phyloP scores from a whole-genome alignment of 352 stramenopile genomes.

The Phytophthora megakarya region DNA sequence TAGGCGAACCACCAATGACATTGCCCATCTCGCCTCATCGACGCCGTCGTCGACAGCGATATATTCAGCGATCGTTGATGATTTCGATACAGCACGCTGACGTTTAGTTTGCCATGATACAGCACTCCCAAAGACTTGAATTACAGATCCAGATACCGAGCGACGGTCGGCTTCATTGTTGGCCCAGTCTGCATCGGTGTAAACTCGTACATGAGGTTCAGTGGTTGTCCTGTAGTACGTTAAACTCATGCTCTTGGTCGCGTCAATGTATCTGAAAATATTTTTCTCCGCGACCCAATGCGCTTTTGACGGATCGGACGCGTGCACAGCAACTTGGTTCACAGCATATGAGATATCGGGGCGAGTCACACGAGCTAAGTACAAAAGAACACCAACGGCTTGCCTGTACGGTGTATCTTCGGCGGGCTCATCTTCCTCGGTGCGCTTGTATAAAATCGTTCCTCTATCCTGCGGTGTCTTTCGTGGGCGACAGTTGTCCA shows the following conservation, averaged over 20 bases:
- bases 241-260: not conserved
- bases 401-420: slow-evolving; percentile 7
- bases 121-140: slow-evolving; percentile 3
- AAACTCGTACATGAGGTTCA: not conserved
- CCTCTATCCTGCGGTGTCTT: not conserved
- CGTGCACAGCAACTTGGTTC: slow-evolving; percentile 17
- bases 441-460: not conserved
- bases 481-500: not conserved
- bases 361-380: slow-evolving; percentile 6
- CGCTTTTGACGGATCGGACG: not conserved
- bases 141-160: not conserved
- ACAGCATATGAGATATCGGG: slow-evolving; percentile 9
- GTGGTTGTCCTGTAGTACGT: not conserved
- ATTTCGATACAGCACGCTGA: slow-evolving; percentile 14
- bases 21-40: slow-evolving; percentile 5
- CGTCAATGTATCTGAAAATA: slow-evolving; percentile 3
- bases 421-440: not conserved
- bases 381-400: slow-evolving; percentile 7
- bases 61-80: slow-evolving; percentile 15
- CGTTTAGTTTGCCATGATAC: slow-evolving; percentile 9
- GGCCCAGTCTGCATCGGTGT: slow-evolving; percentile 13
- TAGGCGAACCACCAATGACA: not conserved
- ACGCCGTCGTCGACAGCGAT: slow-evolving; percentile 18
- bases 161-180: slow-evolving; percentile 8
- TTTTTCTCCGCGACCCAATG: slow-evolving; percentile 14